phyloP scores from a whole-genome alignment of 768 basidiomycete genomes.

The Tulasnella sp. region DNA sequence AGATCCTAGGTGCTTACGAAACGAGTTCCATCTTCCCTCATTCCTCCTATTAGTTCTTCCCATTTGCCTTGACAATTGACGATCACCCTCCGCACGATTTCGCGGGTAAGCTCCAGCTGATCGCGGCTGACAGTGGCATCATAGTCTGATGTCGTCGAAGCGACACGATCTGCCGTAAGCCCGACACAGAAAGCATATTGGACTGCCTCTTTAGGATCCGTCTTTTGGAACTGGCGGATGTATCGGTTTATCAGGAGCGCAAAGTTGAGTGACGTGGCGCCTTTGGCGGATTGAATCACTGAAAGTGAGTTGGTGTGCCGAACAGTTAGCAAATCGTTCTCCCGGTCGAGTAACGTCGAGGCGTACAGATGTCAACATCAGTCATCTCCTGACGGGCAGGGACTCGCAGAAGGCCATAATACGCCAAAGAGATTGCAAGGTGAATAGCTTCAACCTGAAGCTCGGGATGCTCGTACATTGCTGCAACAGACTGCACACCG shows the following conservation, averaged over 20 bases:
- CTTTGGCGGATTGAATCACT: constrained; percentile 69
- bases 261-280: constrained; percentile 70
- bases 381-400: constrained; percentile 77
- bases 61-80: constrained; percentile 77
- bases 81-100: constrained; percentile 71
- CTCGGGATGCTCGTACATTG: constrained; percentile 80
- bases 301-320: neutral
- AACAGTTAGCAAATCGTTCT: neutral
- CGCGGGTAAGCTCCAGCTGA: constrained; percentile 78
- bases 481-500: constrained; percentile 71
- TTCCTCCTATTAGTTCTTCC: constrained; percentile 93
- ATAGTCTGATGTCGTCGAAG: constrained; percentile 6
- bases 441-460: constrained; percentile 93
- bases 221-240: constrained; percentile 83
- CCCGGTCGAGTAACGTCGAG: neutral
- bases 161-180: constrained; percentile 58
- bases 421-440: constrained; percentile 83
- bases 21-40: constrained; percentile 82
- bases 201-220: constrained; percentile 89
- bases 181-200: constrained; percentile 91
- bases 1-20: constrained; percentile 53
- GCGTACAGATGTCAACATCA: constrained; percentile 76
- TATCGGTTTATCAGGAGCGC: constrained; percentile 89
- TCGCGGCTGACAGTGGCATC: constrained; percentile 44
- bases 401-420: constrained; percentile 86